phyloP scores from a whole-genome alignment of 1,284 basidiomycete genomes.

The Malassezia obtusa region DNA sequence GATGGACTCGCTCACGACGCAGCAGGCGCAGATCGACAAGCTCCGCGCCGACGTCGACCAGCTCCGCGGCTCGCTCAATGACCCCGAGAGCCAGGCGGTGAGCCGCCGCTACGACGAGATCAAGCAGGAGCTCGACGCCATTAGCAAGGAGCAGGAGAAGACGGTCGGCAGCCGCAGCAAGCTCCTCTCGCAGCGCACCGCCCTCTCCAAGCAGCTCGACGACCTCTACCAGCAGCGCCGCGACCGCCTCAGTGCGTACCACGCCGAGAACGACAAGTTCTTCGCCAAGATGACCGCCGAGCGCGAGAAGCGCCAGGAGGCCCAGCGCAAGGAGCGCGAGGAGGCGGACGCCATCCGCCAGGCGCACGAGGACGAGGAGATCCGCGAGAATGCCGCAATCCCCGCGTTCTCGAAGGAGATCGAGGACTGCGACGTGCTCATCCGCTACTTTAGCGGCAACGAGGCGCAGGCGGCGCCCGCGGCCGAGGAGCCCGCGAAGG shows the following conservation, averaged over 20 bases:
- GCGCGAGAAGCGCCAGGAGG: slow-evolving; percentile 60
- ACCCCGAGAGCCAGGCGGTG: slow-evolving; percentile 75
- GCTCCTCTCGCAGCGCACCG: slow-evolving; percentile 78
- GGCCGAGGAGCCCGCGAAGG: slow-evolving; percentile 10
- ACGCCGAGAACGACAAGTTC: slow-evolving; percentile 38
- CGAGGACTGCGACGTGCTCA: slow-evolving; percentile 89
- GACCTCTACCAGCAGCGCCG: slow-evolving; percentile 69
- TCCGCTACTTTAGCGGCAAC: slow-evolving; percentile 66
- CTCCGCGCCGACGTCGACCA: slow-evolving; percentile 69
- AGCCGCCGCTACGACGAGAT: slow-evolving; percentile 74
- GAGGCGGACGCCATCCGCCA: slow-evolving; percentile 74
- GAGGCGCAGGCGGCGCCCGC: slow-evolving; percentile 34
- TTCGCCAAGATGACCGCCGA: slow-evolving; percentile 36
- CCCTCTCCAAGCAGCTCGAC: slow-evolving; percentile 55
- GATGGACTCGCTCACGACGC: slow-evolving; percentile 42
- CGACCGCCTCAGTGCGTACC: slow-evolving; percentile 51
- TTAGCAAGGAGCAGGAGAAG: slow-evolving; percentile 80
- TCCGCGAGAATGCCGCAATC: slow-evolving; percentile 79
- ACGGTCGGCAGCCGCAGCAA: slow-evolving; percentile 69
- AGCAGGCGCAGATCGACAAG: slow-evolving; percentile 69
- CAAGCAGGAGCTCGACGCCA: slow-evolving; percentile 71
- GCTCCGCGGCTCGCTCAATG: slow-evolving; percentile 73
- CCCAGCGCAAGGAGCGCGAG: slow-evolving; percentile 66
- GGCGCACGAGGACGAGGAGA: slow-evolving; percentile 65
- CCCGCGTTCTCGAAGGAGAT: slow-evolving; percentile 90